Evolutionary conservation across 108 stramenopile species (phyloP), one percentile per base, ranked within the genome.

Genomic region (Nitzschia putrida): DNA sequence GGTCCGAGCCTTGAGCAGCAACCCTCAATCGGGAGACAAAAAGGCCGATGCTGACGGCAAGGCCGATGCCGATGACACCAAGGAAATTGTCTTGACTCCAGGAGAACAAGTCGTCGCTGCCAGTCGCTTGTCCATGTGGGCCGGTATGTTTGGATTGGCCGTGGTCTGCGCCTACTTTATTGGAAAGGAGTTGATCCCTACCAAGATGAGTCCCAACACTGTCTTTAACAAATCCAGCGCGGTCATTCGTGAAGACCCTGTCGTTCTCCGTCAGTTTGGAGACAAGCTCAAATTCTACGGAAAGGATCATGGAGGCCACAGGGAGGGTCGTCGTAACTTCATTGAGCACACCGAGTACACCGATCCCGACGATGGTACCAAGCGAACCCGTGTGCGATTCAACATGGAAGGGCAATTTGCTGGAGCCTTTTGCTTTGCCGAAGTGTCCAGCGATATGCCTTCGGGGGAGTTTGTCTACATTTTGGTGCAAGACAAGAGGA

Each of bases 251-350:
- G 51, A 73, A 16, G 57, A 95, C 70, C 67, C 73, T 11, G 80
- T 94, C 65, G 92, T 96, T 34, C 64, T 68, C 42, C 84, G 84
- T 38, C 83, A 85, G 43, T 98, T 89, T 74, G 97, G 97, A 14
- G 89, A 91, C 7, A 59, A 71, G 0, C 64, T 98, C 69, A 97
- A 96, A 72, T 94, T 79, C n/a, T 98, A 96, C 74, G 97, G 97
- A 6, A 78, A 93, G 38, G 97, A 97, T 85, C 89, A 90, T 63
- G 93, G 94, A 60, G 94, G 95, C 8, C 91, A 91, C 70, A 94
- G 95, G 10, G 97, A 97, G 73, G 97, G 97, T 23, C 86, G 97
- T 10, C 82, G 97, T 10, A 97, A 97, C 71, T 97, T 96, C 68
- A 86, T 98, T 40, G 95, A 98, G 70, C 94, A 96, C 76, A 93